Conservation (phyloP, 805 yeast genomes). For the Kodamaea fukazawae region DNA sequence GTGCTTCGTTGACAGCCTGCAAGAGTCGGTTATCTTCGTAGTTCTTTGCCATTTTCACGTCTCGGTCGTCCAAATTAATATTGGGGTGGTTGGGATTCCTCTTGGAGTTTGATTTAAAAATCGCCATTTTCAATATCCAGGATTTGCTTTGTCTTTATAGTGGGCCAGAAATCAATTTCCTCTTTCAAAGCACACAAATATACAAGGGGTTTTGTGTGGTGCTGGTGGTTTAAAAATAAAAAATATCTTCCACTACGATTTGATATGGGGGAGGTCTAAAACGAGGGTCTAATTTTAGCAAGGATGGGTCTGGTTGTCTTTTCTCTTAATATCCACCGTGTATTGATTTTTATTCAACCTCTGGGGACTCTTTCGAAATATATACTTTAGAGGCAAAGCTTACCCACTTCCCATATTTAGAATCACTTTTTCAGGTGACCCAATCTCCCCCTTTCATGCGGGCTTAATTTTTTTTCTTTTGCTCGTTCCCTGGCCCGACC, state of each 20-base stretch:
- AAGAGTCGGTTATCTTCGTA: conserved; percentile 67
- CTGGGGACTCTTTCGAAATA: background rate
- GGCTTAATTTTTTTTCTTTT: too few relatives aligned
- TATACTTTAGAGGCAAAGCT: background rate
- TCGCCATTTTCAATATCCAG: conserved; percentile 21
- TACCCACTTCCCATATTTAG: background rate
- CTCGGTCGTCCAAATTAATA: conserved; percentile 6
- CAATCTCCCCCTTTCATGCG: background rate
- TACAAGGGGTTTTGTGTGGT: too few relatives aligned
- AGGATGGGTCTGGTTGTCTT: background rate
- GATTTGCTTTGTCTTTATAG: conserved; percentile 5
- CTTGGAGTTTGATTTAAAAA: conserved; percentile 29
- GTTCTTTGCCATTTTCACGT: conserved; percentile 7
- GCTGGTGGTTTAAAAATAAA: too few relatives aligned
- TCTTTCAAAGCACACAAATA: background rate
- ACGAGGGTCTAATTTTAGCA: too few relatives aligned
- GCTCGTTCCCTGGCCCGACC: too few relatives aligned
- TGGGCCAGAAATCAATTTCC: background rate
- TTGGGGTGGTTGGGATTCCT: conserved; percentile 15
- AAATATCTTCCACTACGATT: background rate
- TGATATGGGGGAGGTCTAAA: conserved; percentile 2
- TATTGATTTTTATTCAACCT: too few relatives aligned
- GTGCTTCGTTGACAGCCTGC: conserved; percentile 90
- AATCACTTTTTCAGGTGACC: background rate
- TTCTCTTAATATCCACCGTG: background rate